phyloP scores from a whole-genome alignment of 208 protist genomes.

The Herpetomonas tarakana region DNA sequence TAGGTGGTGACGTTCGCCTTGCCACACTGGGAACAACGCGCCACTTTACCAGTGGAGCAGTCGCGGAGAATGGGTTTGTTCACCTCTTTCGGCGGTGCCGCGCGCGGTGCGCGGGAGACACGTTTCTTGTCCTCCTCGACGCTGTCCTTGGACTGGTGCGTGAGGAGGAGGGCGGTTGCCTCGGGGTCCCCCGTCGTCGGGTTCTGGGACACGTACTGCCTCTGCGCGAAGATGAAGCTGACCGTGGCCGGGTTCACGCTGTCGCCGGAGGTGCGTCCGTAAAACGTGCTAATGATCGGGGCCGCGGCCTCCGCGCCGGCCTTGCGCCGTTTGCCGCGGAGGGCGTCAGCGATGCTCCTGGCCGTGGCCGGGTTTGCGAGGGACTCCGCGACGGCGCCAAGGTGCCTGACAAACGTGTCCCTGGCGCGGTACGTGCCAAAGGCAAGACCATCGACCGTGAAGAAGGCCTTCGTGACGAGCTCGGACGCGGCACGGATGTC shows the following conservation, averaged over 20 bases:
- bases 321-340: not conserved
- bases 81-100: not conserved
- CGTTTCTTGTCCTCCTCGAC: not conserved
- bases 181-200: not conserved
- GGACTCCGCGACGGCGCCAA: conserved; percentile 6
- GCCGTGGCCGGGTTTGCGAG: not conserved
- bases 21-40: conserved; percentile 4
- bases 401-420: conserved; percentile 8
- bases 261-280: not conserved
- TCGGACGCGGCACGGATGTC: not conserved
- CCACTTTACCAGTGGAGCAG: not conserved
- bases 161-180: not conserved
- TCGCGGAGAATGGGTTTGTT: not conserved
- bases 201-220: not conserved
- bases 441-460: conserved; percentile 5
- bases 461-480: not conserved
- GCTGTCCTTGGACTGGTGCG: not conserved
- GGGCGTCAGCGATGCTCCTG: not conserved
- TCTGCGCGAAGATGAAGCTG: not conserved
- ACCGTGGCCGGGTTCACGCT: not conserved
- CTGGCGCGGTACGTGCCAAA: conserved; percentile 22
- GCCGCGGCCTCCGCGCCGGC: no score
- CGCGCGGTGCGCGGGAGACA: not conserved
- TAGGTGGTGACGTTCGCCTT: not conserved
- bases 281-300: not conserved